Evolutionary conservation across 1,284 basidiomycete species (phyloP), one percentile per base, ranked within the genome.

Genomic region (Melampsora larici-populina): DNA sequence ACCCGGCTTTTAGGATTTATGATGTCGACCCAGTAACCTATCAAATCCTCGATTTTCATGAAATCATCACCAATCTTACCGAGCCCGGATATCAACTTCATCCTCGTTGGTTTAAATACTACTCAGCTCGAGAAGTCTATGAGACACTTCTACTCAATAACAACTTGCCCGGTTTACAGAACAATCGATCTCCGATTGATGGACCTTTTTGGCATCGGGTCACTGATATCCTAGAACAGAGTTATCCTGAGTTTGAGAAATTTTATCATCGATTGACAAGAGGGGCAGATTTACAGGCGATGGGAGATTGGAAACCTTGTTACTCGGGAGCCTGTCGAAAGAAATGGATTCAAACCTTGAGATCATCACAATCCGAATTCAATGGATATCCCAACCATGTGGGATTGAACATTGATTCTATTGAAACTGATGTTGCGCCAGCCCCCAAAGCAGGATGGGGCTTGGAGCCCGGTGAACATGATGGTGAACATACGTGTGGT

Each of bases 171-270:
- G 51, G 18, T n/a, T 17, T 24, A 6, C 29, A 18, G 1, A 79
- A 84, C 4, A 24, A 36, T 33, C 21, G 31, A 15, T 2, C n/a
- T n/a, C 58, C 68, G 1, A 83, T 87, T 21, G 83, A 84, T 73
- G 86, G 88, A 1, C 82, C 86, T 13, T 89, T 89, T 84, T 90
- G 89, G 89, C 89, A 89, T 80, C 83, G 84, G 75, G 84, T 89
- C 4, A 89, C 89, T 0, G 88, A 89, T 18, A 46, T 78, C 0
- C 46, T 78, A 13, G 67, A 70, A 24, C 43, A 17, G 1, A 70
- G 58, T 64, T 78, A 64, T 46, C 67, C 66, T 18, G 75, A 70
- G 33, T 78, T 78, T 58, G 75, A 78, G 21, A 70, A 70, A n/a
- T 78, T 78, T 36, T 78, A 63, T 58, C 40, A 18, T 15, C 55